Evolutionary conservation across 2,329 filamentous ascomycete species (phyloP).

Genomic region (Aspergillus sp.): DNA sequence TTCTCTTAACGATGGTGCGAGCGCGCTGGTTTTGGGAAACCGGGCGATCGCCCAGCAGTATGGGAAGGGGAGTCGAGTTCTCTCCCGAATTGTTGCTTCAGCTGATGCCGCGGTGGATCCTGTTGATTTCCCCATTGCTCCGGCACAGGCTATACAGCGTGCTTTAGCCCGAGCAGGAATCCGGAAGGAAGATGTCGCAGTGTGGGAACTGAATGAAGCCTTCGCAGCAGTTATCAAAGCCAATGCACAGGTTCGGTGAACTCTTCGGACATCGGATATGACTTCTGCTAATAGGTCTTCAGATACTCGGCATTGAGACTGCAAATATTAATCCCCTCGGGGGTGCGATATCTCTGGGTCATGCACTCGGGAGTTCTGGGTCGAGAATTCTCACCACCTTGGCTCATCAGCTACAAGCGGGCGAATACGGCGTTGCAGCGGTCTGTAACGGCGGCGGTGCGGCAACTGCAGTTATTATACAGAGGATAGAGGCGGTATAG

Average conservation of each 20-base stretch:
- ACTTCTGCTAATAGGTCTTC: not conserved
- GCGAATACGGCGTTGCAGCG: conserved; percentile 91
- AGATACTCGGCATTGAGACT: conserved; percentile 77
- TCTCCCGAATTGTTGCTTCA: conserved; percentile 81
- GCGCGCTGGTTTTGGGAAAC: conserved; percentile 81
- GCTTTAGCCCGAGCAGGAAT: conserved; percentile 87
- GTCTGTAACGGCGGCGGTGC: conserved; percentile 97
- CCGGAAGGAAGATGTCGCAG: conserved; percentile 81
- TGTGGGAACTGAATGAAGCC: conserved; percentile 99
- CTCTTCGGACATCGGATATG: not conserved
- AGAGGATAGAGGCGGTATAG: conserved; percentile 63
- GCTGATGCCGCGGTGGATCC: conserved; percentile 89
- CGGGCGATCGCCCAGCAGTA: conserved; percentile 78
- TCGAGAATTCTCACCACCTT: conserved; percentile 87
- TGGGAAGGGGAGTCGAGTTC: conserved; percentile 71
- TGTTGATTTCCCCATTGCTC: conserved; percentile 92
- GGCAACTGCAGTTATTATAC: conserved; percentile 86
- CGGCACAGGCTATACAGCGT: conserved; percentile 86
- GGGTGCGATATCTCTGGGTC: conserved; percentile 87
- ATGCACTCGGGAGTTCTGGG: conserved; percentile 92
- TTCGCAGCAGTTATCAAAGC: conserved; percentile 95
- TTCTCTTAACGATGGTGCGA: conserved; percentile 91
- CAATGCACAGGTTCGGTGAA: conserved; percentile 70
- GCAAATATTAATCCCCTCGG: conserved; percentile 84
- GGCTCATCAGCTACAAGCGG: conserved; percentile 84